Conservation (phyloP, 768 basidiomycete genomes). For the Naematelia aurantialba region DNA sequence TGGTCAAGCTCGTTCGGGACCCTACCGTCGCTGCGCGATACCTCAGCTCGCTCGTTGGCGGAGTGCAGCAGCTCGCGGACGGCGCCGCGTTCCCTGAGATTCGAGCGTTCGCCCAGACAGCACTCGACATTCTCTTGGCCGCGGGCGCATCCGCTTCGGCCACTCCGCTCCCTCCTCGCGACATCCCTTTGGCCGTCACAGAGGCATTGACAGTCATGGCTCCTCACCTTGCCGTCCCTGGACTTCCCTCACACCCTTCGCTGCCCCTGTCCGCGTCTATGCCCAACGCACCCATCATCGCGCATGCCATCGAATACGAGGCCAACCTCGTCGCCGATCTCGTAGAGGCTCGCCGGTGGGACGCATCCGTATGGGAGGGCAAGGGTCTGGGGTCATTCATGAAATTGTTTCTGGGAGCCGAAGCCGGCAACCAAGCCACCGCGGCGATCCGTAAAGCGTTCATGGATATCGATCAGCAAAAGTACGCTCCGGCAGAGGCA, state of each 20-base stretch:
- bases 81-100: conserved; percentile 96
- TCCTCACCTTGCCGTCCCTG: conserved; percentile 59
- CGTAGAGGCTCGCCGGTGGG: conserved; percentile 54
- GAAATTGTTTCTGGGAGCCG: conserved; percentile 59
- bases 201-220: conserved; percentile 60
- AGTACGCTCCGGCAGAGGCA: conserved; percentile 55
- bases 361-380: conserved; percentile 48
- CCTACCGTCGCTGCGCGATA: conserved; percentile 84
- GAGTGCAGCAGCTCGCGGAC: conserved; percentile 82
- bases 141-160: conserved; percentile 76
- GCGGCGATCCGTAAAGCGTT: conserved; percentile 65
- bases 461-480: conserved; percentile 70
- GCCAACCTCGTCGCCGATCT: conserved; percentile 75
- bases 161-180: conserved; percentile 66
- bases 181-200: conserved; percentile 63
- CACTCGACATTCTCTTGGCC: conserved; percentile 71
- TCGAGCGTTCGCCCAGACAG: conserved; percentile 83
- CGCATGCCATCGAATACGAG: conserved; percentile 64
- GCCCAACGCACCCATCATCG: conserved; percentile 58
- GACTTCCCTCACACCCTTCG: conserved; percentile 53
- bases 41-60: conserved; percentile 78
- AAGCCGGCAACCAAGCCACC: conserved; percentile 45
- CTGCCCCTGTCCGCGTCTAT: conserved; percentile 57
- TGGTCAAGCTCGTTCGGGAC: conserved; percentile 94
- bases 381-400: conserved; percentile 71